These are phyloP conservation scores for Scleroderma citrinum DNA, from an alignment of 768 basidiomycete species.

Conservation along the genomic window DNA sequence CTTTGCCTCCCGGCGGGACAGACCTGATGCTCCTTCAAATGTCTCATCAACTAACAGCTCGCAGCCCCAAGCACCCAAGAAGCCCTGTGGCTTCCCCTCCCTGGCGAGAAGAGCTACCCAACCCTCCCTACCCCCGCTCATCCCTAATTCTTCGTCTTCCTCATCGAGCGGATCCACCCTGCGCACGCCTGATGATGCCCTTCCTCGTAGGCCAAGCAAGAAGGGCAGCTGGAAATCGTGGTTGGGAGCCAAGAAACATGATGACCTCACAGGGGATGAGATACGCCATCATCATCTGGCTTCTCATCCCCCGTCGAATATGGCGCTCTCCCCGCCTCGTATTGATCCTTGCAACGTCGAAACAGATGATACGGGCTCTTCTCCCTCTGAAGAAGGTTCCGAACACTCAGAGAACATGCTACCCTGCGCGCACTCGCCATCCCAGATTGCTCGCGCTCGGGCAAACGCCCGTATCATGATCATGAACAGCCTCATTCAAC, in stretches of 20 bases:
- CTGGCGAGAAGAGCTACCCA: constrained; percentile 24
- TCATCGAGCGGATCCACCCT: constrained; percentile 49
- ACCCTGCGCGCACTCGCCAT: constrained; percentile 15
- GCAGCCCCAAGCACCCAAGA: constrained; percentile 8
- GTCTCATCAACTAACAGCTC: constrained; percentile 14
- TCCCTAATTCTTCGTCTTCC: constrained; percentile 53
- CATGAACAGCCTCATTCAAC: constrained; percentile 39
- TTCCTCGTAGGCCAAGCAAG: constrained; percentile 28
- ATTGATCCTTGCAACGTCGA: constrained; percentile 16
- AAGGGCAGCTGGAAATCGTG: constrained; percentile 55
- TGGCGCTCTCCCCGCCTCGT: constrained; percentile 17
- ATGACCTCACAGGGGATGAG: constrained; percentile 22
- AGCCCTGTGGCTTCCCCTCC: constrained; percentile 17
- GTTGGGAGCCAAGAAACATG: constrained; percentile 38
- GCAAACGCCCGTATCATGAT: constrained; percentile 39
- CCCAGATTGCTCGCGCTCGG: constrained; percentile 27
- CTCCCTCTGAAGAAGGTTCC: constrained; percentile 34
- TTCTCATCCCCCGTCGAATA: constrained; percentile 13
- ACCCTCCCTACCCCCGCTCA: constrained; percentile 16
- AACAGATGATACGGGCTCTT: constrained; percentile 29
- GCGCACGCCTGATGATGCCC: constrained; percentile 53
- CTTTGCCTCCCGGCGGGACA: constrained; percentile 40
- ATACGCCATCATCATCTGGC: constrained; percentile 29
- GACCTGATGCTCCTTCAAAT: constrained; percentile 13
- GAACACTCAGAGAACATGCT: constrained; percentile 13